Evolutionary conservation across 352 stramenopile species (phyloP).

Genomic region (Thalassiosira hispida): DNA sequence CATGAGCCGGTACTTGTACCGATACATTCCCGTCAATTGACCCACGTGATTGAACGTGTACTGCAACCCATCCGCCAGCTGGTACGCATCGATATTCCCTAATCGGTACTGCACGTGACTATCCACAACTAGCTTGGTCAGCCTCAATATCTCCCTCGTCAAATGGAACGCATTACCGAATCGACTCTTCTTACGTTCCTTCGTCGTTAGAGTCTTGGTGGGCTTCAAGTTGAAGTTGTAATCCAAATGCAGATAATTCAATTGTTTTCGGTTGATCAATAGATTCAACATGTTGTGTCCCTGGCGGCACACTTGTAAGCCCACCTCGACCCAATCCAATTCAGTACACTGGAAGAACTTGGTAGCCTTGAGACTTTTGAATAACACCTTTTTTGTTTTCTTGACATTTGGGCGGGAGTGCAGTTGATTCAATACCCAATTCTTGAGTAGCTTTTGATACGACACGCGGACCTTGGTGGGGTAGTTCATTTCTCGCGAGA

Average conservation of each 20-base stretch:
- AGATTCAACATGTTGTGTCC: constrained; percentile 99
- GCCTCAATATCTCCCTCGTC: constrained; percentile 96
- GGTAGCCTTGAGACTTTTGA: constrained; percentile 99
- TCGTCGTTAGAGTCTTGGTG: constrained; percentile 99
- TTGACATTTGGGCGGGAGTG: constrained; percentile 92
- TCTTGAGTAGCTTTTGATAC: constrained; percentile 99
- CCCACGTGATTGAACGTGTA: constrained; percentile 99
- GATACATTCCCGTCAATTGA: constrained; percentile 99
- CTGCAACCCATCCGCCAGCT: constrained; percentile 98
- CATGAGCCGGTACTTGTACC: constrained; percentile 97
- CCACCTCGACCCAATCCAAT: constrained; percentile 99
- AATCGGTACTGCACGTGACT: constrained; percentile 99
- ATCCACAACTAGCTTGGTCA: constrained; percentile 99
- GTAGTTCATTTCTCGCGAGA: constrained; percentile 92
- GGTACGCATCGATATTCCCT: constrained; percentile 99
- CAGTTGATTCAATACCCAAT: constrained; percentile 98
- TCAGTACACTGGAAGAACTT: constrained; percentile 99
- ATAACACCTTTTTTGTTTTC: constrained; percentile 97
- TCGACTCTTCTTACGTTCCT: constrained; percentile 98
- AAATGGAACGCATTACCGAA: constrained; percentile 90
- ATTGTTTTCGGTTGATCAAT: constrained; percentile 98
- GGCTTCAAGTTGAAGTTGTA: constrained; percentile 99
- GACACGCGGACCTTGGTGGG: constrained; percentile 99
- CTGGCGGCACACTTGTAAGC: constrained; percentile 96
- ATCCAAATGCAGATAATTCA: constrained; percentile 99